Evolutionary conservation across 768 basidiomycete genomes (phyloP).

Genomic region (Hygrophoropsis aurantiaca): DNA sequence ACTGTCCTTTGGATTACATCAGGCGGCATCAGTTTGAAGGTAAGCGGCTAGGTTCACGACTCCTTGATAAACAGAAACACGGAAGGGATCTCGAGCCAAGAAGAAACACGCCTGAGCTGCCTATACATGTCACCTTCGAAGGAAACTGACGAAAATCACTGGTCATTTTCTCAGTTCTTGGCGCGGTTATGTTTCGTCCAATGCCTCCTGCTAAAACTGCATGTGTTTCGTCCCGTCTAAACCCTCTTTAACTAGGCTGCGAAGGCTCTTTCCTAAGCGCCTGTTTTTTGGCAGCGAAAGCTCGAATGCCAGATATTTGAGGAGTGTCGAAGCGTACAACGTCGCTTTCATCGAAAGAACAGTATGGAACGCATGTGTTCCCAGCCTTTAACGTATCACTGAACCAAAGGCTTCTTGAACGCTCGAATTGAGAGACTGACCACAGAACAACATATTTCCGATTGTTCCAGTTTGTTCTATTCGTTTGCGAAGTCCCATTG

Average conservation of each 20-base stretch:
- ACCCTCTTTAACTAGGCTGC: slow-evolving; percentile 47
- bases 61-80: no score
- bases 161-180: no score
- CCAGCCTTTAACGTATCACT: slow-evolving; percentile 57
- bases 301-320: slow-evolving; percentile 51
- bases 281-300: slow-evolving; percentile 47
- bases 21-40: no score
- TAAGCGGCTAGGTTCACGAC: no score
- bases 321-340: slow-evolving; percentile 43
- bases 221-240: slow-evolving; percentile 27
- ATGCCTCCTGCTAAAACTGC: slow-evolving; percentile 5
- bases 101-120: no score
- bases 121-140: no score
- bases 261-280: slow-evolving; percentile 45
- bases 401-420: slow-evolving; percentile 2
- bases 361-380: slow-evolving; percentile 73
- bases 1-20: no score
- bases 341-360: slow-evolving; percentile 57
- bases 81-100: no score
- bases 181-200: no score
- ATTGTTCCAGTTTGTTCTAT: slow-evolving; percentile 42
- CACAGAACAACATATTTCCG: slow-evolving; percentile 57
- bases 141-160: no score
- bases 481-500: slow-evolving; percentile 37
- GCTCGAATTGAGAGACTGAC: slow-evolving; percentile 37